Evolutionary conservation across 768 basidiomycete genomes (phyloP).

Genomic region (Kwoniella sp.): DNA sequence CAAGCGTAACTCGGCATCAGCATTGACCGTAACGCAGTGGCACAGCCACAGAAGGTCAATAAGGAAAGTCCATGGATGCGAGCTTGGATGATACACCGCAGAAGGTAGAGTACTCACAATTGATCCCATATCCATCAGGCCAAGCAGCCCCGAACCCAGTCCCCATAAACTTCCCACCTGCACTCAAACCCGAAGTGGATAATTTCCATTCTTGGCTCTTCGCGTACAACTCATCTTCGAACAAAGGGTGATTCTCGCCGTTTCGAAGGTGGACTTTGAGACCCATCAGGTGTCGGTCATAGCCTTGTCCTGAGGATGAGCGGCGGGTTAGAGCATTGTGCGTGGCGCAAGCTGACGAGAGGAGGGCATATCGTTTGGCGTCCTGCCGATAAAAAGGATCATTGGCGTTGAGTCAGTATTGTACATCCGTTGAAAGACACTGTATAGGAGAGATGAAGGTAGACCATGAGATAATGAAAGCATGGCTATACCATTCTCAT

Average conservation of each 20-base stretch:
- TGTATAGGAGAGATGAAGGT: too few species aligned
- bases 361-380: constrained; percentile 59
- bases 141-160: constrained; percentile 88
- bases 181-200: constrained; percentile 84
- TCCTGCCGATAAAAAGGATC: too few species aligned
- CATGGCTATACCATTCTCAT: too few species aligned
- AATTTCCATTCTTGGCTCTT: constrained; percentile 81
- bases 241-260: constrained; percentile 66
- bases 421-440: too few species aligned
- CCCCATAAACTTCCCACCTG: constrained; percentile 80
- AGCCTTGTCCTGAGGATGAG: constrained; percentile 77
- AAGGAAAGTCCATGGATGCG: too few species aligned
- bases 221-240: constrained; percentile 75
- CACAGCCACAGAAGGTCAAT: too few species aligned
- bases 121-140: constrained; percentile 88
- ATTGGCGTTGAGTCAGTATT: too few species aligned
- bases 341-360: constrained; percentile 69
- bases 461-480: too few species aligned
- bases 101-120: constrained; percentile 64
- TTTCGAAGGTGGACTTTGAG: constrained; percentile 67
- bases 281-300: constrained; percentile 89
- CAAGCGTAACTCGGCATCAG: not conserved
- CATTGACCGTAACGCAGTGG: too few species aligned
- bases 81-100: too few species aligned
- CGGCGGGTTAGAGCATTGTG: constrained; percentile 74